phyloP scores from a whole-genome alignment of 495 filamentous ascomycete genomes.

The Hyaloscypha hepaticicola region DNA sequence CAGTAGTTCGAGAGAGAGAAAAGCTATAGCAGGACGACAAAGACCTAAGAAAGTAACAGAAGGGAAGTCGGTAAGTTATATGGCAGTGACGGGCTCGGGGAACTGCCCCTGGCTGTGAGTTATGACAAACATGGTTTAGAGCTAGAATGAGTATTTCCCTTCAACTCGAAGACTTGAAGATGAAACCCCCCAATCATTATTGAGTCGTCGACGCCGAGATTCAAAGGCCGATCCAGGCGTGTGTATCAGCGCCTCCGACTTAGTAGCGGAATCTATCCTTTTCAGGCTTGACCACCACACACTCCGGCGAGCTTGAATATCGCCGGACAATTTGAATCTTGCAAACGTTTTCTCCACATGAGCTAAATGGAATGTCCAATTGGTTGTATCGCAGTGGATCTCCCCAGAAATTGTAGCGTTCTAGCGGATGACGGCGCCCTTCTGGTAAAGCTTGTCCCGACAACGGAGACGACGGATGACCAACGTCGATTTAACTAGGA shows the following conservation, averaged over 20 bases:
- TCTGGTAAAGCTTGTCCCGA: slow-evolving; percentile 10
- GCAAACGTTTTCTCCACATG: no score
- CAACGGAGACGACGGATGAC: neutral
- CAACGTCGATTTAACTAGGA: neutral
- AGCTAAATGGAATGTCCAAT: no score
- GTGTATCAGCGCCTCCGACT: no score
- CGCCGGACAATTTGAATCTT: no score
- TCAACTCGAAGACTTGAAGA: neutral
- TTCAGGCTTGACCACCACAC: no score
- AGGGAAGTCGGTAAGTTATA: neutral
- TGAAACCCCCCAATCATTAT: neutral
- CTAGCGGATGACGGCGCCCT: neutral
- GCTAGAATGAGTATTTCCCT: neutral
- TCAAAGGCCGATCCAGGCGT: neutral
- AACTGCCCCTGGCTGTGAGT: neutral
- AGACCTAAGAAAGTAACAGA: neutral
- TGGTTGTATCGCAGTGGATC: no score
- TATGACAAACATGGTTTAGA: neutral
- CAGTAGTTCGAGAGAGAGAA: neutral
- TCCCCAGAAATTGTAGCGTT: neutral
- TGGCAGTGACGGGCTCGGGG: neutral
- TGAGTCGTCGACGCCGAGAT: neutral
- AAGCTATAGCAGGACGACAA: neutral
- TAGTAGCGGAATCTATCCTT: no score
- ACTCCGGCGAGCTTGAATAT: no score